Percentiles rank a stretch among this genome's conserved stretches.
Evolutionary conservation across 2,329 filamentous ascomycete genomes (phyloP).

Genomic region (Parafenestella ontariensis): DNA sequence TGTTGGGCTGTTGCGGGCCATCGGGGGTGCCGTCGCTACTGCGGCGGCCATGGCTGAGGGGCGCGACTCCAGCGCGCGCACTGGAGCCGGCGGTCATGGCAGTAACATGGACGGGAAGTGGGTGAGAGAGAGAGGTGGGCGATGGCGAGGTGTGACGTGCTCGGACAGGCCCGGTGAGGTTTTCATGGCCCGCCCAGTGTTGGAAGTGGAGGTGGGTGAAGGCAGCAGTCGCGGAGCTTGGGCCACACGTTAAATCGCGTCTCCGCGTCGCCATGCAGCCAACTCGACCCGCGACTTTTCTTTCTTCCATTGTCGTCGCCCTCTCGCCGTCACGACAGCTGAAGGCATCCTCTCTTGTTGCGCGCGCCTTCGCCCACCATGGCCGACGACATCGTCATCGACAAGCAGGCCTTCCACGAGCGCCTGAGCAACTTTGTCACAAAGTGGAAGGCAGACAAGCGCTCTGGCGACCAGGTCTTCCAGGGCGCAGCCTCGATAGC

Average conservation of each 20-base stretch:
- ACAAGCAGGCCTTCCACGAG: conserved; percentile 91
- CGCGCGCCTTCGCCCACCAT: conserved; percentile 52
- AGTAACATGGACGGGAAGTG: conserved; percentile 17
- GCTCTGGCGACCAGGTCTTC: conserved; percentile 83
- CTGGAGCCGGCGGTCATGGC: conserved; percentile 49
- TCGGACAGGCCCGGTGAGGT: neutral
- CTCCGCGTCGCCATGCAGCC: conserved; percentile 29
- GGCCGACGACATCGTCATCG: conserved; percentile 84
- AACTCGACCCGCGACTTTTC: conserved; percentile 30
- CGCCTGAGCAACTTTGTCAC: conserved; percentile 85
- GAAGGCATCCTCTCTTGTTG: conserved; percentile 16
- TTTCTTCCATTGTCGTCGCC: conserved; percentile 24
- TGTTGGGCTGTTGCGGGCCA: conserved; percentile 52
- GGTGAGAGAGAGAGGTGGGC: neutral
- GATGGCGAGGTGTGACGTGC: neutral
- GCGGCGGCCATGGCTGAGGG: conserved; percentile 23
- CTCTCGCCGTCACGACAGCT: conserved; percentile 2
- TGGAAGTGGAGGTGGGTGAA: neutral
- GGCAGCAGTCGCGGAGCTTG: conserved; percentile 4
- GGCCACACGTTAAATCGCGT: conserved; percentile 20
- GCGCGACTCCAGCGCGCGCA: conserved; percentile 40
- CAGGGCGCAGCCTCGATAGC: conserved; percentile 85
- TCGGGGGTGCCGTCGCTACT: conserved; percentile 24
- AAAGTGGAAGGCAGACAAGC: conserved; percentile 96
- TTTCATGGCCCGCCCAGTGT: neutral